Conservation (phyloP, 257 asterid genomes). For the Salvia splendens region DNA sequence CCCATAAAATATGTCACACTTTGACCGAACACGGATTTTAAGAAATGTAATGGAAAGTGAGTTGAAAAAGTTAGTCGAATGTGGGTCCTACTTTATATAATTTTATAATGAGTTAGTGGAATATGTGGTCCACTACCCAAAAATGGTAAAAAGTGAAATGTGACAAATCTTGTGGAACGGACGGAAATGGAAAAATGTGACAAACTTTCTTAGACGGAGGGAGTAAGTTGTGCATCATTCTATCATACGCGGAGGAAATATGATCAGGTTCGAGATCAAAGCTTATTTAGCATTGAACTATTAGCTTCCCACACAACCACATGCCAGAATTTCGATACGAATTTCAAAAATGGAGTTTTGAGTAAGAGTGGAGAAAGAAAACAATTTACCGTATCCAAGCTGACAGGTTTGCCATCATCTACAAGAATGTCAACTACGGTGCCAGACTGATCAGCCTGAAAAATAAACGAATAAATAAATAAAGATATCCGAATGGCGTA, state of each 20-base stretch:
- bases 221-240: not conserved
- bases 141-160: too few species aligned
- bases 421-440: conserved; percentile 56
- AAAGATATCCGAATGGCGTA: not conserved
- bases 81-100: too few species aligned
- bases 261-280: not conserved
- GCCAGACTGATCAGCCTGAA: conserved; percentile 60
- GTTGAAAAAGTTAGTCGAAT: too few species aligned
- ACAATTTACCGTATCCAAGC: conserved; percentile 46
- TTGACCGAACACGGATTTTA: too few species aligned
- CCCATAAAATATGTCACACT: too few species aligned
- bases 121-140: too few species aligned
- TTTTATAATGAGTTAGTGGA: too few species aligned
- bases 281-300: not conserved
- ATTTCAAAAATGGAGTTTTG: conserved; percentile 6
- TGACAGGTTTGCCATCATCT: conserved; percentile 61
- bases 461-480: not conserved
- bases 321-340: not conserved
- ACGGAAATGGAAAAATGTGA: too few species aligned
- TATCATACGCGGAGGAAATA: not conserved
- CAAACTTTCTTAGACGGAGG: too few species aligned
- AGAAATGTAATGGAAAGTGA: too few species aligned
- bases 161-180: too few species aligned
- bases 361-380: not conserved
- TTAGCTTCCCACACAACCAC: not conserved